phyloP scores from a whole-genome alignment of 2,329 filamentous ascomycete genomes.

The Fusarium equiseti region DNA sequence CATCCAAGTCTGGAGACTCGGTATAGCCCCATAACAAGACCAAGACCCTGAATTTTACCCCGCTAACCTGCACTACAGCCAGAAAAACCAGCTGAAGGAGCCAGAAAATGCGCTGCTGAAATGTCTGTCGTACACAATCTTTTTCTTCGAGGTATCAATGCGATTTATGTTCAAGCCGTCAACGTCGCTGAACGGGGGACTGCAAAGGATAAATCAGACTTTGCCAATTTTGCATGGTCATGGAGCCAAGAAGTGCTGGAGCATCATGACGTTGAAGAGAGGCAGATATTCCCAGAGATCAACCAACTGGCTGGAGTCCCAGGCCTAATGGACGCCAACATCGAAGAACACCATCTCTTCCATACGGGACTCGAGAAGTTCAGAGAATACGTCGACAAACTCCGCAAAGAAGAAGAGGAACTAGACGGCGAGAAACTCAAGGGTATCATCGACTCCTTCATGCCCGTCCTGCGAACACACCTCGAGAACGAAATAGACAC shows the following conservation, averaged over 20 bases:
- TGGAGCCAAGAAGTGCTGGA: slow-evolving; percentile 52
- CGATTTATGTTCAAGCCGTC: slow-evolving; percentile 54
- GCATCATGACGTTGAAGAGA: slow-evolving; percentile 58
- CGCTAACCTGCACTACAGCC: slow-evolving; percentile 11
- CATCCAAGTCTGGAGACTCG: slow-evolving; percentile 40
- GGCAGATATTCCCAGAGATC: slow-evolving; percentile 54
- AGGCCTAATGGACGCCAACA: slow-evolving; percentile 57
- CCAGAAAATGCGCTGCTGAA: slow-evolving; percentile 43
- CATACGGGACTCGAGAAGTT: slow-evolving; percentile 52
- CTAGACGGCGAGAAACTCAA: slow-evolving; percentile 49
- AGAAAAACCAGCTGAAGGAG: slow-evolving; percentile 37
- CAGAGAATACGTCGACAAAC: slow-evolving; percentile 49
- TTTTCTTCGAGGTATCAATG: slow-evolving; percentile 54
- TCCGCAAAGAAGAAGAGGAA: slow-evolving; percentile 45
- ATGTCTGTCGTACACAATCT: slow-evolving; percentile 55
- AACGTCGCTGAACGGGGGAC: slow-evolving; percentile 49
- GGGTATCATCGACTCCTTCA: slow-evolving; percentile 48
- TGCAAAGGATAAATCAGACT: slow-evolving; percentile 50
- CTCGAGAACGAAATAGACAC: slow-evolving; percentile 55
- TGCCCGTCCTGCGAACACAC: slow-evolving; percentile 51
- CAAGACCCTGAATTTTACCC: accelerated
- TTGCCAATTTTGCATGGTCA: slow-evolving; percentile 50
- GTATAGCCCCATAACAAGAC: slow-evolving; percentile 13
- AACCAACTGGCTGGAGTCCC: slow-evolving; percentile 51
- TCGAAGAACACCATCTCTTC: slow-evolving; percentile 58